These are phyloP conservation scores for Yarrowia porcina DNA, from an alignment of 805 yeast genomes.

Conservation along the genomic window DNA sequence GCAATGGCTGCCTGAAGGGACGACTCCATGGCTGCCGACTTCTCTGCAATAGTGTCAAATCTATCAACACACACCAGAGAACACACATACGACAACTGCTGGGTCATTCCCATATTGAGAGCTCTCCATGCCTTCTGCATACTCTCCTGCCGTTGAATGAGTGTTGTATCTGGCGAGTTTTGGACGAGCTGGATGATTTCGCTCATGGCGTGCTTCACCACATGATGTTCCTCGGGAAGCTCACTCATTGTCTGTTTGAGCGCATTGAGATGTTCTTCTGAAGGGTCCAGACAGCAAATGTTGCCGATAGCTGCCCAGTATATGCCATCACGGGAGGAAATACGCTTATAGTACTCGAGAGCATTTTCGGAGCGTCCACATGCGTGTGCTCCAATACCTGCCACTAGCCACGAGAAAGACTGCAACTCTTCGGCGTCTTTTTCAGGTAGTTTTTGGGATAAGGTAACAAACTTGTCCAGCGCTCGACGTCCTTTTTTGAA, in stretches of 20 bases:
- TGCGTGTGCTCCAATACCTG: not conserved
- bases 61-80: constrained; percentile 10
- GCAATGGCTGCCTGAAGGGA: constrained; percentile 14
- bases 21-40: not conserved
- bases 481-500: constrained; percentile 15
- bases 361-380: not conserved
- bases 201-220: not conserved
- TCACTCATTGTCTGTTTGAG: not conserved
- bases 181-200: constrained; percentile 9
- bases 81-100: constrained; percentile 12
- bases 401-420: constrained; percentile 4
- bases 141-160: not conserved
- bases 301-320: constrained; percentile 2
- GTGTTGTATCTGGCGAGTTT: not conserved
- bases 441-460: not conserved
- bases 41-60: constrained; percentile 20
- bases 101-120: constrained; percentile 21
- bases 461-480: not conserved
- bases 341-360: not conserved
- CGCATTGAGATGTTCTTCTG: not conserved
- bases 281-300: constrained; percentile 14
- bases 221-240: not conserved
- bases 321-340: not conserved
- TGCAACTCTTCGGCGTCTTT: not conserved
- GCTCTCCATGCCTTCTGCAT: constrained; percentile 12